phyloP scores from a whole-genome alignment of 371 early-diverging fungal genomes.

The Mortierella sp. region DNA sequence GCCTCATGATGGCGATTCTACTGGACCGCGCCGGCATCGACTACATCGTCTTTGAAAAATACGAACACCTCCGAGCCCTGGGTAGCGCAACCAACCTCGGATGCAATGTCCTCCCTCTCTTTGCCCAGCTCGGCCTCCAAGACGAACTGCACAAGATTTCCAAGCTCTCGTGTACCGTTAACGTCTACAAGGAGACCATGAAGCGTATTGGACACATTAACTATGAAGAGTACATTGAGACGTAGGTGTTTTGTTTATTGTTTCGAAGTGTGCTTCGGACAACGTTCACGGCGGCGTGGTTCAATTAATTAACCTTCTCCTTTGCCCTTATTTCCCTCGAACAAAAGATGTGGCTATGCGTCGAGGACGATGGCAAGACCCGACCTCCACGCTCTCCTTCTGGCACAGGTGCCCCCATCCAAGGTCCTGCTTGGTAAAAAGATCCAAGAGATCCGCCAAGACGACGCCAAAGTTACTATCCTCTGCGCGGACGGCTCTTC shows the following conservation, averaged over 20 bases:
- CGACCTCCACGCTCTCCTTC: slow-evolving; percentile 6
- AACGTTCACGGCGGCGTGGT: neutral
- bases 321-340: neutral
- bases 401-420: neutral
- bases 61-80: neutral
- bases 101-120: slow-evolving; percentile 31
- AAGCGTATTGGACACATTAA: slow-evolving; percentile 1
- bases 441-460: neutral
- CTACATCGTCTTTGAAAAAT: slow-evolving; percentile 19
- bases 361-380: slow-evolving; percentile 11
- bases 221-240: slow-evolving; percentile 4
- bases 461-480: slow-evolving; percentile 16
- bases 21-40: slow-evolving; percentile 19
- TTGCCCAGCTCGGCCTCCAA: slow-evolving; percentile 30
- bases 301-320: neutral
- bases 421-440: slow-evolving; percentile 19
- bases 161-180: slow-evolving; percentile 11
- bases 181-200: slow-evolving; percentile 13
- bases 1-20: slow-evolving; percentile 21
- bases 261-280: neutral
- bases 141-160: slow-evolving; percentile 22
- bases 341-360: slow-evolving; percentile 6
- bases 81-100: slow-evolving; percentile 20
- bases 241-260: neutral
- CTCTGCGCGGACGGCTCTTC: slow-evolving; percentile 21